These are phyloP conservation scores for Rhinocladiella similis DNA, from an alignment of 2,329 filamentous ascomycete species.

Conservation along the genomic window DNA sequence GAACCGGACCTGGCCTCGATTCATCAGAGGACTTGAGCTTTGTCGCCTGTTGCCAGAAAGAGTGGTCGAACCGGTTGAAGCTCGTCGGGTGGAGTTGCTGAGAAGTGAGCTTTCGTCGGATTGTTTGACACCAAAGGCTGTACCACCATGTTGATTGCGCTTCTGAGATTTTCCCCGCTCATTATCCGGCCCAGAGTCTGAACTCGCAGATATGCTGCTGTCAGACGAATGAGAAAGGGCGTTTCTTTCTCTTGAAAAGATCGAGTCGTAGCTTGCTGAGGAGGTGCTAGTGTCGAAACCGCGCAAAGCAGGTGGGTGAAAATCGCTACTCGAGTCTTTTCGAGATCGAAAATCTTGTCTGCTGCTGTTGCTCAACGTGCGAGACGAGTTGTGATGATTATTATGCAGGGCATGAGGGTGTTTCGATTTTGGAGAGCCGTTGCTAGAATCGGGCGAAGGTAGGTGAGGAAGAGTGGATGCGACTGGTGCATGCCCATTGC, in stretches of 20 bases:
- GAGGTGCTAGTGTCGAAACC: slow-evolving; percentile 9
- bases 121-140: neutral
- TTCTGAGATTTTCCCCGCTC: neutral
- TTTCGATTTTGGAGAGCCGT: too few relatives aligned
- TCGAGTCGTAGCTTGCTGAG: slow-evolving; percentile 10
- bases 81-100: neutral
- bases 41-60: neutral
- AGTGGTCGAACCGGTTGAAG: slow-evolving; percentile 1
- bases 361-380: too few relatives aligned
- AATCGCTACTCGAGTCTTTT: neutral
- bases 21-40: slow-evolving; percentile 9
- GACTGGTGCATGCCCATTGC: too few relatives aligned
- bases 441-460: too few relatives aligned
- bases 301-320: neutral
- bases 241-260: neutral
- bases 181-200: slow-evolving; percentile 11
- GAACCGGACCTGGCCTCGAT: slow-evolving; percentile 29
- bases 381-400: too few relatives aligned
- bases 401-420: too few relatives aligned
- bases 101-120: neutral
- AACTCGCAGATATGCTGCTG: slow-evolving; percentile 7
- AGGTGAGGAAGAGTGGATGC: too few relatives aligned
- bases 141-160: neutral
- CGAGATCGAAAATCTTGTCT: neutral
- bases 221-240: neutral